Evolutionary conservation across 805 yeast species (phyloP).

Genomic region (Cyberlindnera mycetangii): DNA sequence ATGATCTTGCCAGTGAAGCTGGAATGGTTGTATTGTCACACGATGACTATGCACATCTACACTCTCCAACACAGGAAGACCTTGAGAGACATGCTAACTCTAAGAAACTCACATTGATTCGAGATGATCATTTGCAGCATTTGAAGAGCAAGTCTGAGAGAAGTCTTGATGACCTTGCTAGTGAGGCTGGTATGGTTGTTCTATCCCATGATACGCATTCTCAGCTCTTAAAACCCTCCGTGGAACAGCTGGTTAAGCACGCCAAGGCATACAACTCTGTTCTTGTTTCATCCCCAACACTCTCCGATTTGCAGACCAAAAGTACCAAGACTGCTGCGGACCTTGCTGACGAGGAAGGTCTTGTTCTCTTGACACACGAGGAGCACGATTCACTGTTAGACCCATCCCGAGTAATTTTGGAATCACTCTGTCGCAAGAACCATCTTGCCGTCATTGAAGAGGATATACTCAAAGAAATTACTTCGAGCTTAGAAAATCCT

Average conservation of each 20-base stretch:
- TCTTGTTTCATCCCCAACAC: constrained; percentile 7
- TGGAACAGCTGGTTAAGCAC: constrained; percentile 4
- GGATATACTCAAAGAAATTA: constrained; percentile 7
- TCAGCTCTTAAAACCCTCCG: constrained; percentile 17
- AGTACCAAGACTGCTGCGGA: constrained; percentile 20
- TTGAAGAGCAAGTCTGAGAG: constrained; percentile 9
- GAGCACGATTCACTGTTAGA: constrained; percentile 16
- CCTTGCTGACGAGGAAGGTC: constrained; percentile 20
- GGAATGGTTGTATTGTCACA: constrained; percentile 12
- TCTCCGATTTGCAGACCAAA: constrained; percentile 13
- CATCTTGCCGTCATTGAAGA: constrained; percentile 14
- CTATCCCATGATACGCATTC: constrained; percentile 23
- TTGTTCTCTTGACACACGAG: constrained; percentile 17
- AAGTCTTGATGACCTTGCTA: constrained; percentile 21
- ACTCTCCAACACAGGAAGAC: constrained; percentile 12
- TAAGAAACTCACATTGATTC: constrained; percentile 6
- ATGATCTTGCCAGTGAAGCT: constrained; percentile 23
- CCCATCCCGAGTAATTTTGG: constrained; percentile 17
- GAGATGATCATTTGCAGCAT: neutral
- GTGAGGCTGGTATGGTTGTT: constrained; percentile 25
- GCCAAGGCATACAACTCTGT: constrained; percentile 11
- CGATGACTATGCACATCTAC: constrained; percentile 16
- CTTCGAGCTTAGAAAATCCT: constrained; percentile 11
- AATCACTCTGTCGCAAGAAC: constrained; percentile 7
- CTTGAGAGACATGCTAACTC: constrained; percentile 15